These are phyloP conservation scores for Talaromyces sp. DNA, from an alignment of 2,329 filamentous ascomycete species.

Conservation along the genomic window DNA sequence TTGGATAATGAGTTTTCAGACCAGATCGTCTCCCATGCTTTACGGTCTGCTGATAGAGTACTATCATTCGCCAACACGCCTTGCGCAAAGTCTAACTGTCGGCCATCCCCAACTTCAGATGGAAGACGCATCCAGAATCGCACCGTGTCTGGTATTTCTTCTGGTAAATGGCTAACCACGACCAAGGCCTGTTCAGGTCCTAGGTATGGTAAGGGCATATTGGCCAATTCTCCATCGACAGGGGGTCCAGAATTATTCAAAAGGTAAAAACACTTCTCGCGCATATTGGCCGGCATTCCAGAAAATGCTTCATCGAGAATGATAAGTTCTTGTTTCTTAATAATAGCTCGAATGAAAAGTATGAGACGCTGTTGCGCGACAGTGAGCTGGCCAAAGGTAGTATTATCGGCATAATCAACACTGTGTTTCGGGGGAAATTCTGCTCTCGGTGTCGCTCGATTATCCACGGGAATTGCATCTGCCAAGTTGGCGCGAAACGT, in stretches of 20 bases:
- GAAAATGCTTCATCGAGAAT: conserved; percentile 86
- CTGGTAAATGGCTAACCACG: conserved; percentile 86
- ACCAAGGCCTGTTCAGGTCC: conserved; percentile 68
- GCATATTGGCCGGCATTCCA: conserved; percentile 73
- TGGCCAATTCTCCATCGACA: neutral
- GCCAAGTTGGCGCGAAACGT: neutral
- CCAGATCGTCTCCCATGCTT: conserved; percentile 32
- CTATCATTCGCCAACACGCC: conserved; percentile 26
- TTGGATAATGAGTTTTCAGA: conserved; percentile 10
- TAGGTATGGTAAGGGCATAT: conserved; percentile 8
- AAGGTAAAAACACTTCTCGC: conserved; percentile 85
- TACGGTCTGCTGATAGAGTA: conserved; percentile 20
- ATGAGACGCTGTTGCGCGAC: conserved; percentile 67
- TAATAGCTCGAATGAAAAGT: conserved; percentile 75
- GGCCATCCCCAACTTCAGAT: conserved; percentile 24
- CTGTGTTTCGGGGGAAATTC: conserved; percentile 20
- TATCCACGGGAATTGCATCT: neutral
- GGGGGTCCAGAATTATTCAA: conserved; percentile 53
- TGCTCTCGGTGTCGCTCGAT: neutral
- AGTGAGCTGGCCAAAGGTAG: conserved; percentile 65
- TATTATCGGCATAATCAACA: conserved; percentile 67
- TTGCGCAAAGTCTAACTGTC: conserved; percentile 31
- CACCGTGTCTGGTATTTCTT: conserved; percentile 83
- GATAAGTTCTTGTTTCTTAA: conserved; percentile 77
- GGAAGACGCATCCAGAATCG: conserved; percentile 84